Percentiles rank a stretch among this genome's conserved stretches.
These are phyloP conservation scores for Moesziomyces globuligerus DNA, from an alignment of 1,284 basidiomycete genomes.

Conservation along the genomic window DNA sequence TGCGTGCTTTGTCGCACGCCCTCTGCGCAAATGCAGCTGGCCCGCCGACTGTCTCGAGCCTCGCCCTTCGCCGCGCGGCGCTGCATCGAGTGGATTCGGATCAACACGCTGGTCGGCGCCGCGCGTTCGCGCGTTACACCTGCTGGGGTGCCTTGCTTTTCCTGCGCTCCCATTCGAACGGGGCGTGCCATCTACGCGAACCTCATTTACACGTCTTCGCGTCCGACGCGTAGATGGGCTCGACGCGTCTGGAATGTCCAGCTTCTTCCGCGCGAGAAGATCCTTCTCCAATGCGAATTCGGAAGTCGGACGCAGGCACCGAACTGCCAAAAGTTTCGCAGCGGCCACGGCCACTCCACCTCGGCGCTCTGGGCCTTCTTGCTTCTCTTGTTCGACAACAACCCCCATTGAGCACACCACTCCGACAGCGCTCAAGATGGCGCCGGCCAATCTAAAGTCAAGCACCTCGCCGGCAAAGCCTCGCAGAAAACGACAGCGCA, in stretches of 20 bases:
- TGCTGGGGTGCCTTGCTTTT: neutral
- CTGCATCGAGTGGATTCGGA: neutral
- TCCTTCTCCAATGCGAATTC: no score
- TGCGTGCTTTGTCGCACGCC: no score
- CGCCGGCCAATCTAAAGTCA: conserved; percentile 13
- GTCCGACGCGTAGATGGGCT: conserved; percentile 33
- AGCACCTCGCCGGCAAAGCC: conserved; percentile 10
- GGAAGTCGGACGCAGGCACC: neutral
- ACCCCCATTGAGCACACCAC: no score
- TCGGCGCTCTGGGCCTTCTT: neutral
- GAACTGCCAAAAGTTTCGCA: neutral
- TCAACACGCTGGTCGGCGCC: neutral
- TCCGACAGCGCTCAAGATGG: conserved; percentile 5
- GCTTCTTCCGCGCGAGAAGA: neutral
- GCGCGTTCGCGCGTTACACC: neutral
- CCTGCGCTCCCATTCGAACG: neutral
- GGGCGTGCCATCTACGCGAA: conserved; percentile 17
- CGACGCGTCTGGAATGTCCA: conserved; percentile 16
- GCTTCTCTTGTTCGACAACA: no score
- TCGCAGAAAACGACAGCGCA: conserved; percentile 32
- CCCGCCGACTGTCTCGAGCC: no score
- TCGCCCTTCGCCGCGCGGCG: no score
- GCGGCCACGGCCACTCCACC: neutral
- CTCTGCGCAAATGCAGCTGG: no score
- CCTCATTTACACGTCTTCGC: conserved; percentile 38